phyloP scores from a whole-genome alignment of 768 basidiomycete genomes.

The Cytidiella melzeri region DNA sequence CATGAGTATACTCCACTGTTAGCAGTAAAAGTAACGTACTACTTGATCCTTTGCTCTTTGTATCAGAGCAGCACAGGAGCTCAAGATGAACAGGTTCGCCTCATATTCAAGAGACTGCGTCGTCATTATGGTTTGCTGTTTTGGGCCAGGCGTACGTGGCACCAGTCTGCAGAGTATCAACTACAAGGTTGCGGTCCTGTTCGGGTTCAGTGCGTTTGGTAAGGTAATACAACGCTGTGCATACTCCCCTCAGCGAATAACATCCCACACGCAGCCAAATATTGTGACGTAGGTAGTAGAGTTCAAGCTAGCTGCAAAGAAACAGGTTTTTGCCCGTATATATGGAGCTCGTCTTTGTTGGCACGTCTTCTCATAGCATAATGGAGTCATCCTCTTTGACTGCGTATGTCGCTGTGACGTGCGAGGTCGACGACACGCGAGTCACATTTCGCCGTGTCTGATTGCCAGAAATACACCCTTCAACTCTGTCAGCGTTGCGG shows the following conservation, averaged over 20 bases:
- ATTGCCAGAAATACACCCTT: no score
- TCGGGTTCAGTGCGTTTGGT: slow-evolving; percentile 45
- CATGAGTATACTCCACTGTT: no score
- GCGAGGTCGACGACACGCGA: slow-evolving; percentile 79
- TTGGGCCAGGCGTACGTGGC: slow-evolving; percentile 72
- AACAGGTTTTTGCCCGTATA: slow-evolving; percentile 61
- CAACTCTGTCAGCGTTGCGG: no score
- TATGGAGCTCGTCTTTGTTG: slow-evolving; percentile 64
- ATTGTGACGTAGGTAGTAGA: slow-evolving; percentile 43
- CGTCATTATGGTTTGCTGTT: slow-evolving; percentile 65
- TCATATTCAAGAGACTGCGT: slow-evolving; percentile 76
- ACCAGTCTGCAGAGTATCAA: slow-evolving; percentile 77
- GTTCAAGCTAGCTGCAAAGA: slow-evolving; percentile 45
- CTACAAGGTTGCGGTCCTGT: slow-evolving; percentile 69
- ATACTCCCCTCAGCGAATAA: slow-evolving; percentile 38
- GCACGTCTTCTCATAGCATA: slow-evolving; percentile 58
- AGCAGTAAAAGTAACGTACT: slow-evolving; percentile 36
- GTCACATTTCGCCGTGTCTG: no score
- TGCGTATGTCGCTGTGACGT: slow-evolving; percentile 85
- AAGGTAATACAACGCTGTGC: slow-evolving; percentile 64
- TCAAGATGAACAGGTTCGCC: slow-evolving; percentile 73
- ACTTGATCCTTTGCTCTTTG: slow-evolving; percentile 91
- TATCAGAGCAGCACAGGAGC: slow-evolving; percentile 73
- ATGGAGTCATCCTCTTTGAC: slow-evolving; percentile 62
- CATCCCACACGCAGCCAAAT: no score